Conservation (phyloP, 345 rosid genomes). For the Adansonia digitata region DNA sequence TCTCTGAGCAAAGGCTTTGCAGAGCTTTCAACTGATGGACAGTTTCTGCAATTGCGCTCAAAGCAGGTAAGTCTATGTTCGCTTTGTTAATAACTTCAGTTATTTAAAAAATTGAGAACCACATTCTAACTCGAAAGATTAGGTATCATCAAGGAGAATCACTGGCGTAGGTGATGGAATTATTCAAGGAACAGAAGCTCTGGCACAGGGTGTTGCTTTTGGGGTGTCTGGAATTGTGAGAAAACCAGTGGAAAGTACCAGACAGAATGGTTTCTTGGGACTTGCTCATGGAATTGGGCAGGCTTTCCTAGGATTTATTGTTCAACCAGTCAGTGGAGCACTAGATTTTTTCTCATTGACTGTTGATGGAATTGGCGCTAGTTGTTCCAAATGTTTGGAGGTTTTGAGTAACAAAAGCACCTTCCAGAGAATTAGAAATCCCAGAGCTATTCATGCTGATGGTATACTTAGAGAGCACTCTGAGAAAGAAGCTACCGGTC, state of each 20-base stretch:
- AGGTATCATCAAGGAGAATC: slow-evolving; percentile 92
- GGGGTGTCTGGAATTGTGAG: slow-evolving; percentile 96
- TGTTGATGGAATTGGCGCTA: slow-evolving; percentile 92
- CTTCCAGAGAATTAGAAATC: slow-evolving; percentile 77
- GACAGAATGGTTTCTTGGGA: slow-evolving; percentile 81
- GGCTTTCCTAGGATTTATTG: slow-evolving; percentile 74
- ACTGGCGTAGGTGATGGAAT: slow-evolving; percentile 95
- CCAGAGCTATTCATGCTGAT: slow-evolving; percentile 79
- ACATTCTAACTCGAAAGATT: slow-evolving; percentile 23
- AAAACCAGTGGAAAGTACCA: slow-evolving; percentile 92
- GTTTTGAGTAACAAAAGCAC: slow-evolving; percentile 57
- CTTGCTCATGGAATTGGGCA: slow-evolving; percentile 95
- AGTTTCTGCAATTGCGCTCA: slow-evolving; percentile 83
- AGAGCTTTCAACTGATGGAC: slow-evolving; percentile 96
- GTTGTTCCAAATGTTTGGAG: slow-evolving; percentile 87
- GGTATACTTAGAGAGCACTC: slow-evolving; percentile 72
- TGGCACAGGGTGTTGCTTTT: slow-evolving; percentile 97
- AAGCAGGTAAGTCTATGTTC: slow-evolving; percentile 57
- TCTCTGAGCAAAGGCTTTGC: slow-evolving; percentile 97
- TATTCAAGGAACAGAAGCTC: slow-evolving; percentile 95
- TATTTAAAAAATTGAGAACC: slow-evolving; percentile 12
- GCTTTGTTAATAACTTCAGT: not conserved
- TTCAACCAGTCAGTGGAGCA: slow-evolving; percentile 96
- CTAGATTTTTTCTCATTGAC: slow-evolving; percentile 92
- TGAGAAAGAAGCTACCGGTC: slow-evolving; percentile 91